Evolutionary conservation across 1,284 basidiomycete genomes (phyloP).

Genomic region (Thecaphora thlaspeos): DNA sequence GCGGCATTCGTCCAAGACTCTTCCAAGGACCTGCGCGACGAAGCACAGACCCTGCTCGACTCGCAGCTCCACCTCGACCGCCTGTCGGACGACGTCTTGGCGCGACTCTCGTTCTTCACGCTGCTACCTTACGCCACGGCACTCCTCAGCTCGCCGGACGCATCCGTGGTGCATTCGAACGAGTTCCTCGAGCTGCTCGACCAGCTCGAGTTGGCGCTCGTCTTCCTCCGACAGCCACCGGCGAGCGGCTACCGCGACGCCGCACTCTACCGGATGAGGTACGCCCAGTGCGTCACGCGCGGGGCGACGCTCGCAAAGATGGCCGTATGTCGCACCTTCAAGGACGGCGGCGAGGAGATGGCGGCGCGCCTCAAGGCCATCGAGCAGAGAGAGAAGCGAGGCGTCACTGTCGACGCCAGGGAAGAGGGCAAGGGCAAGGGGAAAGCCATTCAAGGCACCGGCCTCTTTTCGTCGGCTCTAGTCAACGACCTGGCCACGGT

Average conservation of each 20-base stretch:
- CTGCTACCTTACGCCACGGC: conserved; percentile 43
- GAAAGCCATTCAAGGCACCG: conserved; percentile 1
- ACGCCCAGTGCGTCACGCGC: conserved; percentile 43
- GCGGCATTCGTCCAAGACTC: conserved; percentile 46
- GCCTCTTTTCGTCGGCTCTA: not conserved
- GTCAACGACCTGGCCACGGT: not conserved
- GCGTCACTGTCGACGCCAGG: conserved; percentile 3
- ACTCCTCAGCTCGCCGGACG: conserved; percentile 42
- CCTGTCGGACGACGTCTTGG: conserved; percentile 29
- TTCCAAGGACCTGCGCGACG: conserved; percentile 43
- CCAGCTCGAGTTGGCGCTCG: conserved; percentile 45
- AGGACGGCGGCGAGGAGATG: conserved; percentile 7
- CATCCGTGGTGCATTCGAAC: conserved; percentile 31
- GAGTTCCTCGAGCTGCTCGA: conserved; percentile 46
- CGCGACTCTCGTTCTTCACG: conserved; percentile 50
- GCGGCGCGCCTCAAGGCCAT: conserved; percentile 22
- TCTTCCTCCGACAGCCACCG: conserved; percentile 38
- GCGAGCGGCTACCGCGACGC: conserved; percentile 41
- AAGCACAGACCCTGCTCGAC: conserved; percentile 39
- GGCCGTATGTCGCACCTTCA: conserved; percentile 23
- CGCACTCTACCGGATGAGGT: conserved; percentile 47
- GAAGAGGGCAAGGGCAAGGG: conserved; percentile 14
- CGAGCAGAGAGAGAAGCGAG: conserved; percentile 3
- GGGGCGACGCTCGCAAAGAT: conserved; percentile 42
- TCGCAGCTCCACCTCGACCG: conserved; percentile 38